Evolutionary conservation across 139 green algal genomes (phyloP).

Genomic region (Medakamo hakoo): DNA sequence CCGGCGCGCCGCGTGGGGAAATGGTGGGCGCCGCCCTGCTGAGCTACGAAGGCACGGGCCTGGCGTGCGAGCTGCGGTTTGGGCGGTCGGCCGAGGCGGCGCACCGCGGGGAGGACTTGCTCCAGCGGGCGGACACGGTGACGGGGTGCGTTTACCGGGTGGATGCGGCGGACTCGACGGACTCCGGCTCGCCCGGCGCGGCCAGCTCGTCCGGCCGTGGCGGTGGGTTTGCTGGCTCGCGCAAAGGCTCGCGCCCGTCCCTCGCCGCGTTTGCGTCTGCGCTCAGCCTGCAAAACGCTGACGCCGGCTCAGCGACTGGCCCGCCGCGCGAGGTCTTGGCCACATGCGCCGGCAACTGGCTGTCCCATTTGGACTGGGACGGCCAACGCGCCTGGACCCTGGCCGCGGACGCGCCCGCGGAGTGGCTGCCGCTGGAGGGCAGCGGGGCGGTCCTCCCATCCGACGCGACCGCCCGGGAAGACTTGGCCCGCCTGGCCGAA

Average conservation of each 20-base stretch:
- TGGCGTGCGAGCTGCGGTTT: background rate
- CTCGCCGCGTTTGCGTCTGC: background rate
- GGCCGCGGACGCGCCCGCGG: slow-evolving; percentile 9
- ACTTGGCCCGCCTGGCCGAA: background rate
- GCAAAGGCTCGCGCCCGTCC: slow-evolving; percentile 2
- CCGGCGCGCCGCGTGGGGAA: slow-evolving; percentile 7
- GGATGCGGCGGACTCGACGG: too few relatives aligned
- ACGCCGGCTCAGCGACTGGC: background rate
- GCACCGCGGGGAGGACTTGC: slow-evolving; percentile 26
- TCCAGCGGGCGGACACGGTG: slow-evolving; percentile 25
- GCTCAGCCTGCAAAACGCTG: background rate
- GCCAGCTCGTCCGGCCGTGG: slow-evolving; percentile 13
- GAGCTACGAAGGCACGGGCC: background rate
- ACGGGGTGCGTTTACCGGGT: slow-evolving; percentile 21
- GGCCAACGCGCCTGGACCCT: slow-evolving; percentile 44
- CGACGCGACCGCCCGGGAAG: too few relatives aligned
- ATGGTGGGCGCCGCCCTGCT: background rate
- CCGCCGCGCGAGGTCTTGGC: slow-evolving; percentile 6
- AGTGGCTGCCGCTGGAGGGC: slow-evolving; percentile 34
- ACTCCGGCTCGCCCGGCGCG: background rate
- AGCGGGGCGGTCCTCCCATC: too few relatives aligned
- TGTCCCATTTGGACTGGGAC: slow-evolving; percentile 55
- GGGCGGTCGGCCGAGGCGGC: slow-evolving; percentile 14
- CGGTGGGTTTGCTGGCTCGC: slow-evolving; percentile 24
- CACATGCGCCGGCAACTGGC: slow-evolving; percentile 49